Percentiles rank a stretch among this genome's conserved stretches.
Evolutionary conservation across 345 rosid species (phyloP).

Genomic region (Isatis tinctoria): DNA sequence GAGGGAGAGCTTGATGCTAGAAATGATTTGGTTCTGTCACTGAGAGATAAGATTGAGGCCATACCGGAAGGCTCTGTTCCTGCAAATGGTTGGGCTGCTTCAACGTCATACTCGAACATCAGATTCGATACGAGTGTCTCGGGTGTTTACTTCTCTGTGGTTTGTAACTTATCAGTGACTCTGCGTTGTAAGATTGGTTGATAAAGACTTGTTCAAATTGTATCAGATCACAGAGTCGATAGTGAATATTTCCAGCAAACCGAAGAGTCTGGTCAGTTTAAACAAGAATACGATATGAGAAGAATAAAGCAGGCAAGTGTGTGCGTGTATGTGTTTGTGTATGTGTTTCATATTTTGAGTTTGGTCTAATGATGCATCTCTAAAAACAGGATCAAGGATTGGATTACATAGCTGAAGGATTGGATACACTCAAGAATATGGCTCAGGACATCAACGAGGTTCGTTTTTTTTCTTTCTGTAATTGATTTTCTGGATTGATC

Average conservation of each 20-base stretch:
- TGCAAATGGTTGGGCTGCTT: conserved; percentile 54
- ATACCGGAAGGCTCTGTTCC: conserved; percentile 73
- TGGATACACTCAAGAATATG: conserved; percentile 88
- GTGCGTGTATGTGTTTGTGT: conserved; percentile 5
- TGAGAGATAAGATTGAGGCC: conserved; percentile 79
- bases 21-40: conserved; percentile 69
- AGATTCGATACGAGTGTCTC: conserved; percentile 4
- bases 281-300: conserved; percentile 84
- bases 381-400: conserved; percentile 84
- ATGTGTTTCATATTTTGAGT: neutral
- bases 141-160: neutral
- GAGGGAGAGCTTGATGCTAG: conserved; percentile 75
- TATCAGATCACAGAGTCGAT: conserved; percentile 45
- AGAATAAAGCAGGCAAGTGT: conserved; percentile 64
- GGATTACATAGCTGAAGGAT: conserved; percentile 75
- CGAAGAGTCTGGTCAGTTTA: conserved; percentile 64
- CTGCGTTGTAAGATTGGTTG: neutral
- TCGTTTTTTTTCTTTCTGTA: neutral
- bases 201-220: neutral
- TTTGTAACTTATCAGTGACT: neutral
- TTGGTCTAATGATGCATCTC: neutral
- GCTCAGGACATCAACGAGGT: conserved; percentile 96
- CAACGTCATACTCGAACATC: conserved; percentile 39
- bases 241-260: conserved; percentile 64
- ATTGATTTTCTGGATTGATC: neutral